These are phyloP conservation scores for Claviceps quebecensis DNA, from an alignment of 2,329 filamentous ascomycete genomes.

Conservation along the genomic window DNA sequence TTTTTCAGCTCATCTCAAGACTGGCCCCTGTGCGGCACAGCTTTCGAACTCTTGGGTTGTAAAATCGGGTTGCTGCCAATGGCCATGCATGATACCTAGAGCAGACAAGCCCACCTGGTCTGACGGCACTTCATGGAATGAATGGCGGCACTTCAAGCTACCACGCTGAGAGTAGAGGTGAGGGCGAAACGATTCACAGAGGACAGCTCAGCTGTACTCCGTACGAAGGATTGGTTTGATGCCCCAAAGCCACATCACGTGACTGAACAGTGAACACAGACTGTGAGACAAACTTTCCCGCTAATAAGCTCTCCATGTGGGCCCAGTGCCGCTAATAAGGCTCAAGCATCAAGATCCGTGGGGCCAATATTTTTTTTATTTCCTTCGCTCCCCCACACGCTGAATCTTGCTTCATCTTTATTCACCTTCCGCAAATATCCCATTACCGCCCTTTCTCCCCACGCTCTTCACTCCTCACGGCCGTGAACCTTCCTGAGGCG, in stretches of 20 bases:
- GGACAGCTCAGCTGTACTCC: too few relatives aligned
- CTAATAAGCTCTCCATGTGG: background rate
- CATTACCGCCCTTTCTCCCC: background rate
- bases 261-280: background rate
- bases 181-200: too few relatives aligned
- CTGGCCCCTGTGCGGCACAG: too few relatives aligned
- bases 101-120: too few relatives aligned
- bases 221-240: too few relatives aligned
- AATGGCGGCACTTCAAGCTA: too few relatives aligned
- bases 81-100: too few relatives aligned
- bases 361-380: conserved; percentile 5
- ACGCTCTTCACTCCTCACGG: conserved; percentile 18
- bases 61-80: too few relatives aligned
- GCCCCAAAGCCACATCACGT: background rate
- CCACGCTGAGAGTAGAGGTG: too few relatives aligned
- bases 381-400: background rate
- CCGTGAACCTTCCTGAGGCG: conserved; percentile 40
- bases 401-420: background rate
- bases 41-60: too few relatives aligned
- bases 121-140: too few relatives aligned
- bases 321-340: background rate
- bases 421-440: conserved; percentile 2
- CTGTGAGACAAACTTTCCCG: background rate
- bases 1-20: too few relatives aligned
- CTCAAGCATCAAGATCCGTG: background rate